Conservation (phyloP, 2,329 filamentous ascomycete species). For the Claviceps sp. region DNA sequence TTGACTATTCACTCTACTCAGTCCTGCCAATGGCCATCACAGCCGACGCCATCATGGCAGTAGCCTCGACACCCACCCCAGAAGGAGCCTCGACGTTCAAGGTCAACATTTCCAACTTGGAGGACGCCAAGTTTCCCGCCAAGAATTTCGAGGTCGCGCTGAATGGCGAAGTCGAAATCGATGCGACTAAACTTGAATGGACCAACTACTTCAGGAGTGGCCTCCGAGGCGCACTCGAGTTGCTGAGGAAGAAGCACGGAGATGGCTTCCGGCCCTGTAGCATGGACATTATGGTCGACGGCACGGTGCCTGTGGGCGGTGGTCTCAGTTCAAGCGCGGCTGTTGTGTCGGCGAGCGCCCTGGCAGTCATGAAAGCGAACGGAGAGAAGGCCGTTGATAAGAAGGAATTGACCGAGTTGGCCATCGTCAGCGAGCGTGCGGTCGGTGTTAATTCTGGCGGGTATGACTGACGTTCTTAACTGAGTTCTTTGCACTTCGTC, state of each 20-base stretch:
- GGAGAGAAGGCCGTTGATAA: slow-evolving; percentile 70
- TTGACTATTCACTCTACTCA: slow-evolving; percentile 95
- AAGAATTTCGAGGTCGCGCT: slow-evolving; percentile 60
- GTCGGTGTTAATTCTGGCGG: slow-evolving; percentile 95
- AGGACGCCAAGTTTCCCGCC: slow-evolving; percentile 59
- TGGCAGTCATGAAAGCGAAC: slow-evolving; percentile 81
- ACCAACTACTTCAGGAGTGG: slow-evolving; percentile 98
- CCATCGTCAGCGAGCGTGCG: slow-evolving; percentile 84
- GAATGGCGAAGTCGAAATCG: slow-evolving; percentile 58
- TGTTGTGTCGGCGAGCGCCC: slow-evolving; percentile 78
- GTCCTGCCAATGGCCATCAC: slow-evolving; percentile 93
- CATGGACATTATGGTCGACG: slow-evolving; percentile 83
- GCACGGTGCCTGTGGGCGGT: slow-evolving; percentile 81
- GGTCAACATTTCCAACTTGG: slow-evolving; percentile 70
- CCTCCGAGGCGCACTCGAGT: slow-evolving; percentile 63
- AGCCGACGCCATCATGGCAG: slow-evolving; percentile 79
- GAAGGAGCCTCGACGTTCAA: slow-evolving; percentile 41
- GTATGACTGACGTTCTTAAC: slow-evolving; percentile 30
- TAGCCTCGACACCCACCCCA: slow-evolving; percentile 41
- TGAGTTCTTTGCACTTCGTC: background rate
- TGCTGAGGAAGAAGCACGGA: slow-evolving; percentile 56
- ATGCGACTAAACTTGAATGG: slow-evolving; percentile 81
- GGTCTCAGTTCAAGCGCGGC: slow-evolving; percentile 89
- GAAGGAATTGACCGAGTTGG: slow-evolving; percentile 80
- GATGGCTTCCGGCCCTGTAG: slow-evolving; percentile 49